These are phyloP conservation scores for Cladosporium halotolerans DNA, from an alignment of 2,329 filamentous ascomycete species.

Conservation along the genomic window DNA sequence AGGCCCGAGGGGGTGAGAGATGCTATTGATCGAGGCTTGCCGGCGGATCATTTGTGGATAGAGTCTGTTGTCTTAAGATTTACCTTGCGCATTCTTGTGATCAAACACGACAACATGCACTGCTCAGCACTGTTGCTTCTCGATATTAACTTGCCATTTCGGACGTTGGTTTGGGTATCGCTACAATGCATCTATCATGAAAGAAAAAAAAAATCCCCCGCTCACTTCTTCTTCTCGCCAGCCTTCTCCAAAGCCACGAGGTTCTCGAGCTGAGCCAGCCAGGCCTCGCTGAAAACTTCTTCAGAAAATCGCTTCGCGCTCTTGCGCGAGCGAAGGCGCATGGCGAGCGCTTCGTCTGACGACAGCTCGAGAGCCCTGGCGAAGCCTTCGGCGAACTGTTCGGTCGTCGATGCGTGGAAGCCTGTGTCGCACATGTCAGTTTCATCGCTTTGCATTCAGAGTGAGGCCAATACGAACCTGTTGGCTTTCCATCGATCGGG, in stretches of 20 bases:
- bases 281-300: conserved; percentile 72
- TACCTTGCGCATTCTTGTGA: too few species aligned
- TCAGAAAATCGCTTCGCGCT: conserved; percentile 85
- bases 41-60: too few species aligned
- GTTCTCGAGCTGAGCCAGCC: conserved; percentile 67
- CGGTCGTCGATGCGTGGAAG: conserved; percentile 73
- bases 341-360: conserved; percentile 59
- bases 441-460: background rate
- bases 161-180: too few species aligned
- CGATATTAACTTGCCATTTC: too few species aligned
- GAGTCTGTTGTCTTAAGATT: too few species aligned
- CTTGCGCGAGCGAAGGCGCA: conserved; percentile 67
- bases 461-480: conserved; percentile 48
- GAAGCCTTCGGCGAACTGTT: conserved; percentile 76
- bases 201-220: too few species aligned
- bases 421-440: conserved; percentile 44
- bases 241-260: conserved; percentile 47
- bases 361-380: conserved; percentile 66
- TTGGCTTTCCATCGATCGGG: conserved; percentile 68
- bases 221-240: background rate
- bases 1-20: too few species aligned
- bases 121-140: too few species aligned
- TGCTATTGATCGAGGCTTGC: too few species aligned
- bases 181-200: too few species aligned
- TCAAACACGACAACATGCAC: too few species aligned